Evolutionary conservation across 768 basidiomycete species (phyloP), one percentile per base, ranked within the genome.

Genomic region (Naematelia encephala): DNA sequence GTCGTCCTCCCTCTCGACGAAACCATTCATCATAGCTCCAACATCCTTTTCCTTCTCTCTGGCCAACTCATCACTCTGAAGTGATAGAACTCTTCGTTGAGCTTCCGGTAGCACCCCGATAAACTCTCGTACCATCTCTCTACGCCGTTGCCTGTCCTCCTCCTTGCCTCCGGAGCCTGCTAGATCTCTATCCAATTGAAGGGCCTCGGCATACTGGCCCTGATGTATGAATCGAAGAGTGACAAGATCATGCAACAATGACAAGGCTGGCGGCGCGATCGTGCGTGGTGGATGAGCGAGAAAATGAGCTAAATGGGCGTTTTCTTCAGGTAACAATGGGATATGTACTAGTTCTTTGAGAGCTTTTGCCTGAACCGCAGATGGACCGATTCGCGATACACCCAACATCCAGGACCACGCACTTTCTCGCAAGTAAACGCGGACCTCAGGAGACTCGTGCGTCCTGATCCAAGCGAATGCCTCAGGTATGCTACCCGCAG

Each of bases 81-180:
- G 16, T 61, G 60, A 11, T 50, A 72, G 53, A 10, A 64, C 65
- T 22, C 61, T 51, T 16, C 70, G 29, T 29, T 72, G 70, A 22
- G 63, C 66, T 47, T 69, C 65, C 4, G 72, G 72, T 25, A 74
- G 56, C n/a, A 74, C 66, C 13, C 61, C 62, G 21, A 74, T 69
- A 34, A 74, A 69, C 45, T 74, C 72, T 26, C 70, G 58, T 27
- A 74, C 68, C 72, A 71, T 74, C 44, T 74, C 72, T 23, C 72
- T 45, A 5, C 72, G 30, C 25, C 60, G 57, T 34, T 74, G 69
- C 44, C 68, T 47, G 47, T 71, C 68, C 25, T 62, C 64, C 30
- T 71, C 67, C n/a, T 55, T 61, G 1, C 69, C 68, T 23, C 56
- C 67, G 26, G 52, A 61, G 22, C 67, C 69, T 4, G 69, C 67